Evolutionary conservation across 2,329 filamentous ascomycete species (phyloP).

Genomic region (Botrytis byssoidea): DNA sequence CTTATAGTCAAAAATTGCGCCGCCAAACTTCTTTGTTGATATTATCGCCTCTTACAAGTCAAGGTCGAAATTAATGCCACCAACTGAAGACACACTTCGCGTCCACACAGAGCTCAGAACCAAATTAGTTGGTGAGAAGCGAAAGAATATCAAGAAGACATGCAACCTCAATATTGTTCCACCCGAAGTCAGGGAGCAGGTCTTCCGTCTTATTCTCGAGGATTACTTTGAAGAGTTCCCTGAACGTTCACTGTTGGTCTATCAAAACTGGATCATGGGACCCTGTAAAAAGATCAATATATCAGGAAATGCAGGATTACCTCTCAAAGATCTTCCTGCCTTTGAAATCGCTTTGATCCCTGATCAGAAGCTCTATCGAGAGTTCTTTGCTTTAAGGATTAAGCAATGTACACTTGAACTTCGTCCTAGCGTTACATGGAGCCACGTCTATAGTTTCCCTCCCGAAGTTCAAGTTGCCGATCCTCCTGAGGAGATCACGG

Average conservation of each 20-base stretch:
- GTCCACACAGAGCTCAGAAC: neutral
- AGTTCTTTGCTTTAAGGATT: neutral
- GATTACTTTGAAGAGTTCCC: neutral
- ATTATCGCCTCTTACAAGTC: neutral
- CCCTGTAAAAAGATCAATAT: neutral
- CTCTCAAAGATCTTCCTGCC: neutral
- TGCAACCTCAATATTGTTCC: neutral
- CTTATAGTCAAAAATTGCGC: neutral
- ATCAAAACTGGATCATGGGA: neutral
- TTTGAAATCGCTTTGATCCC: constrained; percentile 9
- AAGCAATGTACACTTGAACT: neutral
- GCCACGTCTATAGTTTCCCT: neutral
- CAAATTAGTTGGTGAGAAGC: neutral
- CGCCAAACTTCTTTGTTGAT: neutral
- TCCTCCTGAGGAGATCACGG: neutral
- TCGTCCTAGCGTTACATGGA: neutral
- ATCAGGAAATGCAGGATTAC: neutral
- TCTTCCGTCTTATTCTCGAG: neutral
- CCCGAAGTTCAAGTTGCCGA: neutral
- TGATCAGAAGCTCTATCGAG: neutral
- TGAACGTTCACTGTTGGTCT: neutral
- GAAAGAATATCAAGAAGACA: neutral
- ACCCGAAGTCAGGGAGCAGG: neutral
- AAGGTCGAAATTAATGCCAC: neutral
- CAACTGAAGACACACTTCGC: neutral